Base-by-base conservation (phyloP, 2,329 filamentous ascomycete species). In the Leptosphaerulina australis region DNA sequence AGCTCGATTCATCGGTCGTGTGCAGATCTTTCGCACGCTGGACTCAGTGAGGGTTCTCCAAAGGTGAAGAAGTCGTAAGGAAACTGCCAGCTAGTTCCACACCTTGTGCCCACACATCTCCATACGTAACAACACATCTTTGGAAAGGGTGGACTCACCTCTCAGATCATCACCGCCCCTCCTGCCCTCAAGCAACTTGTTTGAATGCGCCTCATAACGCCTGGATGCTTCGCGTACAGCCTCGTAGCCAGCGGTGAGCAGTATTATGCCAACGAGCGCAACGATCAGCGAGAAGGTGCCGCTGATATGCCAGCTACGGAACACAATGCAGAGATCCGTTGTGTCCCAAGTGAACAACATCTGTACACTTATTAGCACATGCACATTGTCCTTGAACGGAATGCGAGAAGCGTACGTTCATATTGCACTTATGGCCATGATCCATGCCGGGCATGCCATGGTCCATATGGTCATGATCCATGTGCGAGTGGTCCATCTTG, bases 261-360 rank as follows among this genome's bases (percentile, higher is more conserved):
- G 81, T 53, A 95, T 83, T 63, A 99, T 87, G 60, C 85, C 89
- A 61, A 94, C 64, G 53, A 99, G 86, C 21, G 93, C 96, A 67
- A 91, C 73, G 71, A 97, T 66, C 50, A 99, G 87, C 25, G 88
- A 88, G 43, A 83, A 67, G 3, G 86, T 86, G 54, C 87, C 86
- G 55, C 82, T 86, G 73, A 99, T 77, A 76, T 90, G 92, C 94
- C 94, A 99, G 75, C 87, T 85, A 64, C 82, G 83, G 81, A 97
- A 99, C 74, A 99, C 84, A 74, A 99, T 95, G 82, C 94, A 99
- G 59, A 99, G 90, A 76, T 97, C 88, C 48, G 81, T 84, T 2
- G 92, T 93, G 73, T 91, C 85, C 93, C 93, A 99, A 55, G 91
- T 97, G 79, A 99, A 99, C 61, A 97, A 85, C 93, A 97, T 97